A percentile compares a stretch with the other conserved stretches of the same genome.
Conservation (phyloP, 169 alveolate genomes). For the Blepharisma undulans region DNA sequence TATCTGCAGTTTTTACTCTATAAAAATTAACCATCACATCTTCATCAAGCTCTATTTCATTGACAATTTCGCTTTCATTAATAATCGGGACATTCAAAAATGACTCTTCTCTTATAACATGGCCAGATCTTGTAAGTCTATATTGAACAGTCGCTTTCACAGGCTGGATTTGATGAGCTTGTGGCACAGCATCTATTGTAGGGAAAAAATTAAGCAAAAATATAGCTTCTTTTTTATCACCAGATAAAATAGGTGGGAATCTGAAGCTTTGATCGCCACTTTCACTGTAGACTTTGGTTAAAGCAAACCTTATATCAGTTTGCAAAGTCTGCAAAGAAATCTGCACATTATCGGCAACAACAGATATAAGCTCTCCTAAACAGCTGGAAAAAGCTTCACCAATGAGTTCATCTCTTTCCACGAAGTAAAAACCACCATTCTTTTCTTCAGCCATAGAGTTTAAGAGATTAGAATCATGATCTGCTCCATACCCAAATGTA, state of each 20-base stretch:
- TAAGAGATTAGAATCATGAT: constrained; percentile 67
- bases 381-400: constrained; percentile 65
- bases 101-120: not conserved
- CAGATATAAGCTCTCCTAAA: constrained; percentile 69
- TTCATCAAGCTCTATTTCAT: constrained; percentile 10
- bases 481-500: constrained; percentile 68
- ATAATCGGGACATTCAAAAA: not conserved
- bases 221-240: not conserved
- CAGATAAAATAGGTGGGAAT: not conserved
- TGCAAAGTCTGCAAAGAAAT: not conserved
- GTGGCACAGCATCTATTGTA: not conserved
- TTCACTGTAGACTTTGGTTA: not conserved
- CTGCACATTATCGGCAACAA: constrained; percentile 54
- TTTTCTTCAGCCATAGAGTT: constrained; percentile 53
- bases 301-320: not conserved
- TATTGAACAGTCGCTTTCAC: constrained; percentile 20
- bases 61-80: not conserved
- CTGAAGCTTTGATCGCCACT: not conserved
- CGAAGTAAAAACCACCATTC: constrained; percentile 66
- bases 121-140: not conserved
- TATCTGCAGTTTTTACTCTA: constrained; percentile 14
- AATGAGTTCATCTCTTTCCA: constrained; percentile 49
- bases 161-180: not conserved
- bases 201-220: not conserved
- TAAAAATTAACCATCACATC: constrained; percentile 6